Percentiles rank a stretch among this genome's conserved stretches.
phyloP scores from a whole-genome alignment of 129 eudicot species.

The Pseudognaphalium luteoalbum region DNA sequence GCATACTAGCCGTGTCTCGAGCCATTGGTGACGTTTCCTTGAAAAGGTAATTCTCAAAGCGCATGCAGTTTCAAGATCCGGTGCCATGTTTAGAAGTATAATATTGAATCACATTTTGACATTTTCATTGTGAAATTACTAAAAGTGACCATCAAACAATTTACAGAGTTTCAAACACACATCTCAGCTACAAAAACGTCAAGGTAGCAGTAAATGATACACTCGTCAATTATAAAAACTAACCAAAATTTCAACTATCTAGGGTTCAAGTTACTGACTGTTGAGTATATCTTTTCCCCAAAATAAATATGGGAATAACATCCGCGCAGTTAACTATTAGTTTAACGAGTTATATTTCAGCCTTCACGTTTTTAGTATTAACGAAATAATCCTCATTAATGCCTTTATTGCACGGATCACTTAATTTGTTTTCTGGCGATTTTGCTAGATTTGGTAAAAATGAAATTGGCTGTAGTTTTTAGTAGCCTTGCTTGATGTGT shows the following conservation, averaged over 20 bases:
- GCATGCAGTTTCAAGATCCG: neutral
- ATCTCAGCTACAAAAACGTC: too few relatives aligned
- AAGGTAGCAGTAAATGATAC: too few relatives aligned
- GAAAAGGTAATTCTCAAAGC: constrained; percentile 43
- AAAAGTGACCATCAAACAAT: neutral
- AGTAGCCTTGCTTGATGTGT: too few relatives aligned
- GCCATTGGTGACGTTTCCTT: constrained; percentile 66
- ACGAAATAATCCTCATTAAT: neutral
- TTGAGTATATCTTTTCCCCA: neutral
- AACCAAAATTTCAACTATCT: too few relatives aligned
- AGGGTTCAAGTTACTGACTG: too few relatives aligned
- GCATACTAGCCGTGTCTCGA: constrained; percentile 62
- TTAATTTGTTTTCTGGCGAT: neutral
- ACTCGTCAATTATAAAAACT: too few relatives aligned
- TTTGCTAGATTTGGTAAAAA: neutral
- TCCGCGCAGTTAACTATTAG: too few relatives aligned
- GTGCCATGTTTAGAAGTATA: neutral
- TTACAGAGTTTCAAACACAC: too few relatives aligned
- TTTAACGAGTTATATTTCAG: too few relatives aligned
- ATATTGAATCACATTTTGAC: neutral
- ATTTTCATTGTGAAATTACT: neutral
- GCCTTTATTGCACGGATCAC: neutral
- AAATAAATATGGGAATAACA: neutral
- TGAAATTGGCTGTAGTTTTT: neutral
- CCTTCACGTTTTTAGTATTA: too few relatives aligned